Percentiles rank a stretch among this genome's conserved stretches.
Evolutionary conservation across 2,329 filamentous ascomycete genomes (phyloP).

Genomic region (Pyrenophora tritici-repentis): DNA sequence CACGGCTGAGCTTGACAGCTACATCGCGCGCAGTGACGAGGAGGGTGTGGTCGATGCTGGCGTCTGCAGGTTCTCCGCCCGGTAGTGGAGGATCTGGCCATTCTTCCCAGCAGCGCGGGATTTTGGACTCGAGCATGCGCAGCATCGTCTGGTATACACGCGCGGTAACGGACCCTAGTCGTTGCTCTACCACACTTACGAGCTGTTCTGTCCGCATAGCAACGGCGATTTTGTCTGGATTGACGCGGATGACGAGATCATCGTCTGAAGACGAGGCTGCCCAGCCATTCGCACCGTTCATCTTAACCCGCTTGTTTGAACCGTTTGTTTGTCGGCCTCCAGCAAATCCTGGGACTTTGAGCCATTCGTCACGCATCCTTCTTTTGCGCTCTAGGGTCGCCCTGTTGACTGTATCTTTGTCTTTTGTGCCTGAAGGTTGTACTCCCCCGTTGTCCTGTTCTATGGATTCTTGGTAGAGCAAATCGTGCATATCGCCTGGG

Average conservation of each 20-base stretch:
- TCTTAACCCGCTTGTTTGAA: no score
- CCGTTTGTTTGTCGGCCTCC: slow-evolving; percentile 14
- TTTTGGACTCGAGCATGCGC: slow-evolving; percentile 69
- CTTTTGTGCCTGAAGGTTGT: slow-evolving; percentile 66
- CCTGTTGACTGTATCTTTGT: slow-evolving; percentile 66
- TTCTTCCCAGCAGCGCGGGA: slow-evolving; percentile 69
- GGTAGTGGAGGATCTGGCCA: slow-evolving; percentile 34
- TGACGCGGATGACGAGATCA: slow-evolving; percentile 75
- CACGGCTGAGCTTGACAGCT: slow-evolving; percentile 47
- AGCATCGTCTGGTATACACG: slow-evolving; percentile 79
- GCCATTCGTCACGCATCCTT: slow-evolving; percentile 53
- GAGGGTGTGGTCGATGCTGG: slow-evolving; percentile 38
- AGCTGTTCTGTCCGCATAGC: slow-evolving; percentile 80
- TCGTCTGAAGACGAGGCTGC: slow-evolving; percentile 54
- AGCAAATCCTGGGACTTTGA: slow-evolving; percentile 33
- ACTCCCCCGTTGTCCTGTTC: slow-evolving; percentile 57
- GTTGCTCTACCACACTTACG: slow-evolving; percentile 70
- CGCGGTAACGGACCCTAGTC: slow-evolving; percentile 74
- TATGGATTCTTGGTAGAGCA: slow-evolving; percentile 67
- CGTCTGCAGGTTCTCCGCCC: slow-evolving; percentile 37
- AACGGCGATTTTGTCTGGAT: slow-evolving; percentile 83
- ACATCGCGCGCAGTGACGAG: slow-evolving; percentile 50
- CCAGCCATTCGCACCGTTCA: no score
- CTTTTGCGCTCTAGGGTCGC: slow-evolving; percentile 62
- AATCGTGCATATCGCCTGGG: slow-evolving; percentile 60